phyloP scores from a whole-genome alignment of 345 rosid genomes.

The Conringia planisiliqua region DNA sequence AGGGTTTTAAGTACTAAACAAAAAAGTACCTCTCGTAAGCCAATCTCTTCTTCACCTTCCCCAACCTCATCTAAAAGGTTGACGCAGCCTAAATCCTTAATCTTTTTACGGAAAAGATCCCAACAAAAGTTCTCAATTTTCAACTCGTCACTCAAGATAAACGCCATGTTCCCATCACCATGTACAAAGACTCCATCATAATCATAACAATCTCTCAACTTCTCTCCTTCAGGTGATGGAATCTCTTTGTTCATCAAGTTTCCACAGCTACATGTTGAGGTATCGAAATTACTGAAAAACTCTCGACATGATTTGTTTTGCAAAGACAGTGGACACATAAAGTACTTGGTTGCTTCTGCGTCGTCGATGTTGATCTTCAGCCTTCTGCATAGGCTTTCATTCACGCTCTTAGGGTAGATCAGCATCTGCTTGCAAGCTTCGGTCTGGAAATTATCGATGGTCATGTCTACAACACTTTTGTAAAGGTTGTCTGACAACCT shows the following conservation, averaged over 20 bases:
- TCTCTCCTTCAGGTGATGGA: not conserved
- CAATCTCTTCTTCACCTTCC: not conserved
- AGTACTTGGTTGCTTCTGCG: slow-evolving; percentile 3
- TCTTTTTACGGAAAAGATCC: not conserved
- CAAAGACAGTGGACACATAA: not conserved
- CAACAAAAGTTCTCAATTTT: not conserved
- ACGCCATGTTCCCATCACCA: slow-evolving; percentile 10
- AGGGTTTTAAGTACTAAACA: not conserved
- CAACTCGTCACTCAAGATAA: not conserved
- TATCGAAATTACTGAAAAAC: slow-evolving; percentile 7
- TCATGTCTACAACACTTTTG: slow-evolving; percentile 1
- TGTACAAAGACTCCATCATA: not conserved
- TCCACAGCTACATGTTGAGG: slow-evolving; percentile 9
- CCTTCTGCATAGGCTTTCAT: not conserved
- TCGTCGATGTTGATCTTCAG: slow-evolving; percentile 5
- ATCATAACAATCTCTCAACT: not conserved
- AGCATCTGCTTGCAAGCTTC: slow-evolving; percentile 26
- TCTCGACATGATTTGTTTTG: not conserved
- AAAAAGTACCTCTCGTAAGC: not conserved
- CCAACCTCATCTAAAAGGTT: not conserved
- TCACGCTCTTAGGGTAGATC: not conserved
- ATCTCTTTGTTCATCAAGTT: slow-evolving; percentile 8
- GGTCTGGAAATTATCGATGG: not conserved
- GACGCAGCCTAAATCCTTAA: slow-evolving; percentile 2
- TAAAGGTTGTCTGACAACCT: slow-evolving; percentile 17